Evolutionary conservation across 306 rosid species (phyloP).

Genomic region (Prunus mira): DNA sequence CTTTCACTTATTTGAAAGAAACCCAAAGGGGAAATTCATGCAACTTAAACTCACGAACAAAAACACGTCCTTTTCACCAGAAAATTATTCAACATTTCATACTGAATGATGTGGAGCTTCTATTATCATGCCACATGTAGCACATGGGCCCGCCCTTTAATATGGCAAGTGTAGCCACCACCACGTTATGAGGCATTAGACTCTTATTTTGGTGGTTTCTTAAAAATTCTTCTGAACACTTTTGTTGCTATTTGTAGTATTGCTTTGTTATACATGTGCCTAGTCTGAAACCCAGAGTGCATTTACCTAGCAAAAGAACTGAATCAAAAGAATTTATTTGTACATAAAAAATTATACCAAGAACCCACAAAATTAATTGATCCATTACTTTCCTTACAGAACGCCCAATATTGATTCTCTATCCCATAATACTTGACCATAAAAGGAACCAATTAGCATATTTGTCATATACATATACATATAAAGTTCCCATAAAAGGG

Average conservation of each 20-base stretch:
- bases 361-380: neutral
- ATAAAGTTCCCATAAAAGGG: neutral
- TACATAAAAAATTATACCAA: neutral
- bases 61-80: neutral
- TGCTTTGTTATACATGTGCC: neutral
- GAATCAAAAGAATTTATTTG: neutral
- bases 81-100: neutral
- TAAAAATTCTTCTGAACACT: neutral
- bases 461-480: too few relatives aligned
- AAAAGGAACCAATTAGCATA: neutral
- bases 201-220: neutral
- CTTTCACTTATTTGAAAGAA: neutral
- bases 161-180: neutral
- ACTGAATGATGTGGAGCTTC: neutral
- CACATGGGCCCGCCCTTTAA: neutral
- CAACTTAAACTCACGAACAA: neutral
- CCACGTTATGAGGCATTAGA: neutral
- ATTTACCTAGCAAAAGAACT: neutral
- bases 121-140: neutral
- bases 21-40: neutral
- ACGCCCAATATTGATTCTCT: neutral
- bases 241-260: neutral
- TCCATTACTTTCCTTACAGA: neutral
- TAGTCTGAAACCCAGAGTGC: neutral
- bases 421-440: neutral